Percentiles rank a stretch among this genome's conserved stretches.
phyloP scores from a whole-genome alignment of 2,329 filamentous ascomycete species.

The Bipolaris cookei region DNA sequence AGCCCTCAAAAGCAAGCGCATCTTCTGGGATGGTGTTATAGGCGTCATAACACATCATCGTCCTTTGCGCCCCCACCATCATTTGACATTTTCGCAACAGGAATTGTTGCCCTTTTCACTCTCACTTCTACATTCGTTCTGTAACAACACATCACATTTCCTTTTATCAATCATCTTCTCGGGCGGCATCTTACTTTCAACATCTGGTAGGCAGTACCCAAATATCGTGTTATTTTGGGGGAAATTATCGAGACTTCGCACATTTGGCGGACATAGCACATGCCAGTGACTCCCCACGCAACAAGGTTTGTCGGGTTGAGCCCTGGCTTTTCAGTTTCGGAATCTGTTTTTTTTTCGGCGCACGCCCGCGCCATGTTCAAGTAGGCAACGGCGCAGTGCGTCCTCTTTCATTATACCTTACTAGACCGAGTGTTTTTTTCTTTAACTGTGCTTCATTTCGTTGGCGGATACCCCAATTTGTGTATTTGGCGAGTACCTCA shows the following conservation, averaged over 20 bases:
- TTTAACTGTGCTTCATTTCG: slow-evolving; percentile 34
- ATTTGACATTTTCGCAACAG: slow-evolving; percentile 32
- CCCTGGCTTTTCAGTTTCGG: slow-evolving; percentile 23
- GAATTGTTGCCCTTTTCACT: slow-evolving; percentile 21
- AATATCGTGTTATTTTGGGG: slow-evolving; percentile 23
- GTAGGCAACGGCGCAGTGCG: slow-evolving; percentile 17
- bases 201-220: slow-evolving; percentile 15
- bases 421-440: slow-evolving; percentile 38
- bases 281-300: slow-evolving; percentile 11
- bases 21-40: slow-evolving; percentile 37
- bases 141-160: slow-evolving; percentile 10
- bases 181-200: slow-evolving; percentile 35
- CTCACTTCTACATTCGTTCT: too few species aligned
- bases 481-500: slow-evolving; percentile 44
- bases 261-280: slow-evolving; percentile 6
- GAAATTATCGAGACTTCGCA: slow-evolving; percentile 25
- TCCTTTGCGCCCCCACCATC: slow-evolving; percentile 31
- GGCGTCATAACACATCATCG: slow-evolving; percentile 31
- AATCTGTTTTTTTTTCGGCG: slow-evolving; percentile 18
- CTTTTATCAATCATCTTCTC: slow-evolving; percentile 31
- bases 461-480: slow-evolving; percentile 47
- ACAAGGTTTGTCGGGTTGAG: slow-evolving; percentile 13
- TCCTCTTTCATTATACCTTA: slow-evolving; percentile 38
- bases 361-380: slow-evolving; percentile 21
- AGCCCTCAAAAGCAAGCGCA: slow-evolving; percentile 36